A percentile compares a stretch with the other conserved stretches of the same genome.
Evolutionary conservation across 2,329 filamentous ascomycete species (phyloP).

Genomic region (Phialophora tarda): DNA sequence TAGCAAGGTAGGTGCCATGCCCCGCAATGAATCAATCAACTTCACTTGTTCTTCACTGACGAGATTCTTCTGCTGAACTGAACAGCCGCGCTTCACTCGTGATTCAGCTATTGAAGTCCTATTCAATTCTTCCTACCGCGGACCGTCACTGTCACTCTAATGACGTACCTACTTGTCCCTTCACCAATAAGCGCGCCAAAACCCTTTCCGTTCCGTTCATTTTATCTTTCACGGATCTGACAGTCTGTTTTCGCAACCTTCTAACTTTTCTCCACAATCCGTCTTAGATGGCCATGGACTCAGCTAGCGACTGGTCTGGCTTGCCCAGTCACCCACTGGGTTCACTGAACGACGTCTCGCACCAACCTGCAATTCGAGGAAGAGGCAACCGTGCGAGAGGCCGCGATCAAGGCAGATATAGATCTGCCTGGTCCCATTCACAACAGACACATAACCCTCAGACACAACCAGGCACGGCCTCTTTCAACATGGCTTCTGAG

Average conservation of each 20-base stretch:
- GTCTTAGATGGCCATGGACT: conserved; percentile 12
- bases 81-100: background rate
- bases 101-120: background rate
- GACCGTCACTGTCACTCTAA: background rate
- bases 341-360: conserved; percentile 21
- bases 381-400: conserved; percentile 16
- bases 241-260: background rate
- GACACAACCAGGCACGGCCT: background rate
- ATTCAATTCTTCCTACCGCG: background rate
- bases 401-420: conserved; percentile 6
- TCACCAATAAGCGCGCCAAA: background rate
- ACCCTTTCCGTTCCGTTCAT: background rate
- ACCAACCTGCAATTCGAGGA: conserved; percentile 10
- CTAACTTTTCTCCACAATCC: background rate
- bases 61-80: background rate
- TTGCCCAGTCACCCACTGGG: conserved; percentile 21
- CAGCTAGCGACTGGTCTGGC: conserved; percentile 12
- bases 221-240: background rate
- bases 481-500: conserved; percentile 12
- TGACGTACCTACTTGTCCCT: background rate
- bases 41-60: background rate
- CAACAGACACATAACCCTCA: conserved; percentile 3
- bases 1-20: background rate
- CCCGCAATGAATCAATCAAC: background rate
- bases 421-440: conserved; percentile 9